Base-by-base conservation (phyloP, 176 grass and related monocot species). In the Ensete ventricosum region DNA sequence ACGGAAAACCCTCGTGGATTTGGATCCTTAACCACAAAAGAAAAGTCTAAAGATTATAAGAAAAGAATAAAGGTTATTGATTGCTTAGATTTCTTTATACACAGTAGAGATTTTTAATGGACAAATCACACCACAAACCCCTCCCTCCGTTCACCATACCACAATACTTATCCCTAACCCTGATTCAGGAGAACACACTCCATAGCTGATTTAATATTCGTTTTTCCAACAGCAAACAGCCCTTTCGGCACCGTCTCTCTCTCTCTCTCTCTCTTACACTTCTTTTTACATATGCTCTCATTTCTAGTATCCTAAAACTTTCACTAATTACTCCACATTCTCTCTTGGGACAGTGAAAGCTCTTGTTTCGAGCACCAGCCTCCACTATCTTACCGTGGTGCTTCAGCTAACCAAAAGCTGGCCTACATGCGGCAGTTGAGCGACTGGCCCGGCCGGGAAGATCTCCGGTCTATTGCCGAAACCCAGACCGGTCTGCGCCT, bases 351-450 rank as follows among this genome's bases (percentile, higher is more conserved):
- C 34, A 43, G 34, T 6, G 34, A 43, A 4, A 43, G 34, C 34
- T 43, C 29, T 43, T 43, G 34, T 43, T 43, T 43, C 5, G 34
- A 43, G 34, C 34, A 43, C 34, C 34, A 43, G 4, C 4, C 34
- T 43, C 34, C 34, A 29, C 29, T 6, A 3, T 43, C 34, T 43
- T 43, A 43, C 34, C 0, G 34, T 43, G 5, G 34, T 43, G 4
- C 34, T 16, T 75, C 55, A 77, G 11, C 22, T 77, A 27, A 77
- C 75, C 75, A 77, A 64, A 4, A 77, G 75, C n/a, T 77, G 75
- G 25, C 75, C 60, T 20, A 66, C 75, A 19, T 19, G 34, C 52
- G 75, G 13, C 48, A 66, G 75, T 26, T 26, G 75, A 19, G 29
- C 58, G 1, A 52, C 60, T 12, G 75, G 75, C 9, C 34, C 60